Percentiles rank a stretch among this genome's conserved stretches.
Evolutionary conservation across 371 early-diverging fungal species (phyloP).

Genomic region (Haplosporangium sp.): DNA sequence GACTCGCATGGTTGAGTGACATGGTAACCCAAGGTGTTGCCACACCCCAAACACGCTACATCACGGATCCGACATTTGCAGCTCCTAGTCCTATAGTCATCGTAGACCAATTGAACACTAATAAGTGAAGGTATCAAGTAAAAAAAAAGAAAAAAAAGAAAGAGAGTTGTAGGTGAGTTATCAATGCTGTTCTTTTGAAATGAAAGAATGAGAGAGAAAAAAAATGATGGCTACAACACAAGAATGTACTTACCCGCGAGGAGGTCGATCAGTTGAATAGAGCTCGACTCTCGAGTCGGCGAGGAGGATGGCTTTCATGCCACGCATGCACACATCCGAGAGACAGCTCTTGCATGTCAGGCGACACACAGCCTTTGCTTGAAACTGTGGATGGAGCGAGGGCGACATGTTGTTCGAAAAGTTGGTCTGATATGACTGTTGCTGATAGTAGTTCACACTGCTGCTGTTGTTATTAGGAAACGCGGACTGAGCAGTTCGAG

Average conservation of each 20-base stretch:
- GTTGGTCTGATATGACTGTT: conserved; percentile 11
- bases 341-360: conserved; percentile 69
- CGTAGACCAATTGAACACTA: conserved; percentile 88
- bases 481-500: conserved; percentile 21
- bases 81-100: conserved; percentile 92
- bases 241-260: conserved; percentile 69
- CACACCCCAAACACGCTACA: conserved; percentile 94
- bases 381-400: conserved; percentile 58
- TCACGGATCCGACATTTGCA: conserved; percentile 95
- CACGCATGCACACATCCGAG: conserved; percentile 75
- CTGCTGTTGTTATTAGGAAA: neutral
- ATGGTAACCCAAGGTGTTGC: conserved; percentile 96
- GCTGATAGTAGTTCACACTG: neutral
- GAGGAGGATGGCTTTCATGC: conserved; percentile 91
- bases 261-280: conserved; percentile 90
- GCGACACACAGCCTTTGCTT: conserved; percentile 70
- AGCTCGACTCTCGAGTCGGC: conserved; percentile 90
- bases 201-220: neutral
- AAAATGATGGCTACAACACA: neutral
- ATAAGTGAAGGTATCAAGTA: too few relatives aligned
- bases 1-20: conserved; percentile 94
- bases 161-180: neutral
- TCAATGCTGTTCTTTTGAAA: neutral
- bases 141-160: neutral
- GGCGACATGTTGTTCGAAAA: conserved; percentile 29